A percentile compares a stretch with the other conserved stretches of the same genome.
phyloP scores from a whole-genome alignment of 768 basidiomycete genomes.

The Suillus clintonianus region DNA sequence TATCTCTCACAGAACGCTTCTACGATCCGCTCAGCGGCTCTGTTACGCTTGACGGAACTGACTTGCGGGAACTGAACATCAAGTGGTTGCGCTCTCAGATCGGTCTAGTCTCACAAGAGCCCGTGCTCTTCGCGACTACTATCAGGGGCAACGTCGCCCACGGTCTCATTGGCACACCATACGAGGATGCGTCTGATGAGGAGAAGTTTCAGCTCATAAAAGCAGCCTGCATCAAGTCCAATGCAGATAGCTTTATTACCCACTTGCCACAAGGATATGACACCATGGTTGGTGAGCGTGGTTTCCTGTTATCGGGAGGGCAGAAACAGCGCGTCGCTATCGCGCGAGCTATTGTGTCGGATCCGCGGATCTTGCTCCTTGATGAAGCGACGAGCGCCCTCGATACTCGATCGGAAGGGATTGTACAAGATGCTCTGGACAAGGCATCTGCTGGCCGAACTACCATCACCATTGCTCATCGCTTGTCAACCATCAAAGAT shows the following conservation, averaged over 20 bases:
- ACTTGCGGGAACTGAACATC: conserved; percentile 46
- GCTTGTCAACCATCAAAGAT: conserved; percentile 46
- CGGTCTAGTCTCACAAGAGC: conserved; percentile 54
- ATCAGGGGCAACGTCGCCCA: conserved; percentile 49
- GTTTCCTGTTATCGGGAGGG: conserved; percentile 49
- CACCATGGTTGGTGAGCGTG: conserved; percentile 51
- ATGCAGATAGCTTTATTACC: conserved; percentile 51
- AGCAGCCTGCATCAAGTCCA: conserved; percentile 50
- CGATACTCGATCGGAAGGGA: conserved; percentile 51
- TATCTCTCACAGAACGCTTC: conserved; percentile 52
- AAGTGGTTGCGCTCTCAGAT: conserved; percentile 53
- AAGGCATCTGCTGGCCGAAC: conserved; percentile 45
- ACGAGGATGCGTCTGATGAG: conserved; percentile 40
- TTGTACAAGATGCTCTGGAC: conserved; percentile 56
- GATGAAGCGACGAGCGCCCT: conserved; percentile 53
- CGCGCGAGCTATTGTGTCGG: conserved; percentile 51
- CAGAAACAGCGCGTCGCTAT: conserved; percentile 59
- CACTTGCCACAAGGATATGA: conserved; percentile 52
- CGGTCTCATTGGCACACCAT: conserved; percentile 45
- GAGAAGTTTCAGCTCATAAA: conserved; percentile 47
- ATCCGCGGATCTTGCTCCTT: conserved; percentile 48
- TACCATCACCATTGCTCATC: conserved; percentile 34
- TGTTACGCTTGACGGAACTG: conserved; percentile 47
- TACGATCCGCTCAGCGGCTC: conserved; percentile 49
- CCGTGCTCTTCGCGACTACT: conserved; percentile 48